phyloP scores from a whole-genome alignment of 495 filamentous ascomycete species.

The Penicillium cosmopolitanum region DNA sequence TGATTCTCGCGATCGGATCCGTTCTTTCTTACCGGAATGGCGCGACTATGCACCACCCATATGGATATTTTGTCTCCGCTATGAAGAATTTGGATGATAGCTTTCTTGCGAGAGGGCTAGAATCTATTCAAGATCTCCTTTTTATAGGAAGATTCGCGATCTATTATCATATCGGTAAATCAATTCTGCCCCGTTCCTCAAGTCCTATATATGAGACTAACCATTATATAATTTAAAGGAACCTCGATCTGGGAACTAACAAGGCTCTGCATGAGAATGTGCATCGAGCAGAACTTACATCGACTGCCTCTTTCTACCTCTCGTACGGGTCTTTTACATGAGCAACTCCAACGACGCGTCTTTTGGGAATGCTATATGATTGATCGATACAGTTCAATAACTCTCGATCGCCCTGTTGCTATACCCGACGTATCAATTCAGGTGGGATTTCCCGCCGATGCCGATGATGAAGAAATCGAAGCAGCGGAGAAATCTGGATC shows the following conservation, averaged over 20 bases:
- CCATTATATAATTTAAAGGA: slow-evolving; percentile 6
- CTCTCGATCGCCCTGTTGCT: slow-evolving; percentile 29
- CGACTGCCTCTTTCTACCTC: slow-evolving; percentile 6
- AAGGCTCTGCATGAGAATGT: slow-evolving; percentile 31
- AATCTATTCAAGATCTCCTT: slow-evolving; percentile 34
- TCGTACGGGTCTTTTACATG: slow-evolving; percentile 16
- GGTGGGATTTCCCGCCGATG: slow-evolving; percentile 30
- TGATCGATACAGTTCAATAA: slow-evolving; percentile 35
- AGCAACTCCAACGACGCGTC: slow-evolving; percentile 32
- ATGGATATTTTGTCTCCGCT: slow-evolving; percentile 33
- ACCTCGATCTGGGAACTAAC: slow-evolving; percentile 37
- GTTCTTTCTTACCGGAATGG: slow-evolving; percentile 28
- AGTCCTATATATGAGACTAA: neutral
- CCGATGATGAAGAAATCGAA: slow-evolving; percentile 33
- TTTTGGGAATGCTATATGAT: slow-evolving; percentile 41
- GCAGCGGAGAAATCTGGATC: slow-evolving; percentile 27
- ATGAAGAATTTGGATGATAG: slow-evolving; percentile 25
- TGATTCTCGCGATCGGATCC: slow-evolving; percentile 35
- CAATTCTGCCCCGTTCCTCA: neutral
- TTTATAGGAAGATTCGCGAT: slow-evolving; percentile 34
- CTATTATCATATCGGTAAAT: slow-evolving; percentile 33
- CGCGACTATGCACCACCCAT: slow-evolving; percentile 26
- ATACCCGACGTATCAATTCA: slow-evolving; percentile 28
- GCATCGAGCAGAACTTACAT: slow-evolving; percentile 33
- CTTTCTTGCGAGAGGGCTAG: slow-evolving; percentile 26